Base-by-base conservation (phyloP, 2,329 filamentous ascomycete genomes). In the Aspergillus sp. region DNA sequence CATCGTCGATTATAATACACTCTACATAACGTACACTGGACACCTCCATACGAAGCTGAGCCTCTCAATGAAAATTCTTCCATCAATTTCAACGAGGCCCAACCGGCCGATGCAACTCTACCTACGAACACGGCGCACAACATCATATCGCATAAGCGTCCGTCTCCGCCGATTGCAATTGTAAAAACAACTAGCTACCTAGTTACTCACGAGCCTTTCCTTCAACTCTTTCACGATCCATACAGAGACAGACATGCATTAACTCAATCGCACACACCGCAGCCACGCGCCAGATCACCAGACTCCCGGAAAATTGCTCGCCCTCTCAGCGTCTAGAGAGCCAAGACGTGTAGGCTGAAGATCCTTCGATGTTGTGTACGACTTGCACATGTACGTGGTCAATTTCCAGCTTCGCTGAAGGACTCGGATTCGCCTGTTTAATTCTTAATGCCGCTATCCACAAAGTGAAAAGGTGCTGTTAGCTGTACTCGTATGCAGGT, bases 201-300 rank as follows among this genome's bases (percentile, higher is more conserved):
- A 41, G 34, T 5, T 41, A 13, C 15, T 17, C 34, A 41, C 34
- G 2, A 15, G 13, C 8, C 5, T 38, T 41, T 41, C 34, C 9
- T 28, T 28, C 25, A 13, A 41, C 34, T 41, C 34, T 41, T 15
- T 3, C 11, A n/a, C 19, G 8, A 51, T n/a, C 49, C 49, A 34
- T 31, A 13, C 13, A 41, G 34, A 41, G 34, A 41, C 34, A 41
- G 34, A 41, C 34, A 5, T 41, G 11, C 34, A 41, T 41, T 49
- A 59, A 52, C 56, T 34, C 56, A 57, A 61, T 41, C 34, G 34
- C 34, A 15, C 34, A 15, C 34, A 38, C 15, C 5, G 34, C 13
- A 65, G 54, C 65, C 64, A 66, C 65, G 64, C 54, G 64, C 64
- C 19, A 46, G 22, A 61, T 67, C 65, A 66, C 61, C 64, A 60